Base-by-base conservation (phyloP, 805 yeast genomes). In the Candida nemodendra region DNA sequence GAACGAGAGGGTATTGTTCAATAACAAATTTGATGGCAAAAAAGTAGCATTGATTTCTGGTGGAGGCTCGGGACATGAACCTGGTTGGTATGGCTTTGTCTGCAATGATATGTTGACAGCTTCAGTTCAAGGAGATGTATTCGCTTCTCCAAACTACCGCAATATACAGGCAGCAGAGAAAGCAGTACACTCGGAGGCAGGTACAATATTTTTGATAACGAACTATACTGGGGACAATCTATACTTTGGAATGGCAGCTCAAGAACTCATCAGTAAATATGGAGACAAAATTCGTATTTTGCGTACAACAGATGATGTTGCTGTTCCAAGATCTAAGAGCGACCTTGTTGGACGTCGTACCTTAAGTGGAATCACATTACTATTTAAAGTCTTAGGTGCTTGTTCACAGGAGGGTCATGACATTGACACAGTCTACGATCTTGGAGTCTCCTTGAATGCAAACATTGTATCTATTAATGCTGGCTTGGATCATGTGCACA, bases 41-140 rank as follows among this genome's bases (percentile, higher is more conserved):
- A 55, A 53, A 21, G 67, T 65, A 9, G 45, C 66, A 1, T 43
- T 66, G 18, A 64, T 66, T 26, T 53, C 62, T 39, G 71, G 71
- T 11, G 71, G 71, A 15, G 72, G 72, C 4, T 65, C 71, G 7
- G 71, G 71, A 13, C 71, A 66, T 41, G 71, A 66, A 40, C 71
- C 71, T 5, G 69, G 69, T 1, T 63, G 63, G 61, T 55, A 60
- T 37, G 71, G 71, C 0, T 55, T 65, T 32, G 70, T 66, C 12
- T 63, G 67, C 12, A 43, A 54, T 21, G 69, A 67, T 1, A 64
- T 65, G 69, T 49, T 66, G 11, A 36, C 65, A 11, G 69, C 69
- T 4, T 61, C 65, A 16, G 70, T 66, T 17, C 69, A 64, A 38
- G 71, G 71, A 18, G 69, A 65, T 31, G 61, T 66, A 3, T 66